Evolutionary conservation across 352 stramenopile genomes (phyloP).

Genomic region (Pseudoperonospora humuli): DNA sequence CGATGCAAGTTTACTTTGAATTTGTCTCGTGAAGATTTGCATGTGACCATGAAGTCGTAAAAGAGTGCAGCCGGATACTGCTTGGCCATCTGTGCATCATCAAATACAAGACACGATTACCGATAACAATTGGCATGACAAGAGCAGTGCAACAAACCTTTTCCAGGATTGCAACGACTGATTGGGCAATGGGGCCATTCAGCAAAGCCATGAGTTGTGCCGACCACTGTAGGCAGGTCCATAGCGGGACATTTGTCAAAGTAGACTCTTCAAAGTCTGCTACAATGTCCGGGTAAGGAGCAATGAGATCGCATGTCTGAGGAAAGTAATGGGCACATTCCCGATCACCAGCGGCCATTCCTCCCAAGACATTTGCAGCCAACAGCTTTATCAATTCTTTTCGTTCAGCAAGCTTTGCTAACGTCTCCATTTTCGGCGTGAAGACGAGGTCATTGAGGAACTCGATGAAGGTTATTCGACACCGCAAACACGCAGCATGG

Average conservation of each 20-base stretch:
- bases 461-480: constrained; percentile 54
- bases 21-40: constrained; percentile 20
- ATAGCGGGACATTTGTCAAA: constrained; percentile 49
- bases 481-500: constrained; percentile 26
- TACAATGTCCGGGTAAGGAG: constrained; percentile 42
- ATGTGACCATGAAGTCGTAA: constrained; percentile 79
- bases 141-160: constrained; percentile 32
- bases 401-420: constrained; percentile 32
- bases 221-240: constrained; percentile 74
- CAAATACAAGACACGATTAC: background rate
- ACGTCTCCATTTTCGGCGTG: constrained; percentile 23
- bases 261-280: constrained; percentile 35
- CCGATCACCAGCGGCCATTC: constrained; percentile 52
- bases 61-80: constrained; percentile 71
- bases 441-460: constrained; percentile 66
- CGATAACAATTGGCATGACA: background rate
- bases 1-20: constrained; percentile 45
- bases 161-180: constrained; percentile 57
- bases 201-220: constrained; percentile 70
- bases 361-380: constrained; percentile 52
- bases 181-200: constrained; percentile 43
- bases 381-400: constrained; percentile 38
- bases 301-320: constrained; percentile 56
- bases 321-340: constrained; percentile 73
- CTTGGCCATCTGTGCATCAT: constrained; percentile 44